A percentile compares a stretch with the other conserved stretches of the same genome.
Conservation (phyloP, 345 rosid genomes). For the Atalantia buxifolia region DNA sequence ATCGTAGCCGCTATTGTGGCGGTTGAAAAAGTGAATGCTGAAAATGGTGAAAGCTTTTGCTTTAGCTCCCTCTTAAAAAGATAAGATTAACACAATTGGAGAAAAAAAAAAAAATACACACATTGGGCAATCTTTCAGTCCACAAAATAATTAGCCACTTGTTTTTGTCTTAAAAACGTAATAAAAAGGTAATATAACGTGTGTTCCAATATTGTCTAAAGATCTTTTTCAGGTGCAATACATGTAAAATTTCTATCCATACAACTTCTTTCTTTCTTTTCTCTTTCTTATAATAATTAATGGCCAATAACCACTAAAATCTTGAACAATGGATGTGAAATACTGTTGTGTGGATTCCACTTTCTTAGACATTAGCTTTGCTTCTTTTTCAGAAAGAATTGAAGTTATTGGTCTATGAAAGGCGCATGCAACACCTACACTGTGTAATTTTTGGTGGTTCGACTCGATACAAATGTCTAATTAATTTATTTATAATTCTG, state of each 20-base stretch:
- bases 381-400: neutral
- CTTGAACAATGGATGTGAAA: neutral
- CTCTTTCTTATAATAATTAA: no score
- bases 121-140: neutral
- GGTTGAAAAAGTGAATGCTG: neutral
- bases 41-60: neutral
- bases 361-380: neutral
- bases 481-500: no score
- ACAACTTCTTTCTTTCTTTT: neutral
- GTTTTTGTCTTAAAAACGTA: neutral
- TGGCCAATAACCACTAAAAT: neutral
- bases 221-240: neutral
- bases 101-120: neutral
- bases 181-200: neutral
- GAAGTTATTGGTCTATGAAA: neutral
- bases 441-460: no score
- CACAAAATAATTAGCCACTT: neutral
- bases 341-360: neutral
- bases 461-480: no score
- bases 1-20: neutral
- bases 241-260: neutral
- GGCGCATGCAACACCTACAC: neutral
- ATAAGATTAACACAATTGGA: neutral
- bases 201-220: neutral
- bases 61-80: neutral